phyloP scores from a whole-genome alignment of 306 rosid species.

The Arachis stenosperma region DNA sequence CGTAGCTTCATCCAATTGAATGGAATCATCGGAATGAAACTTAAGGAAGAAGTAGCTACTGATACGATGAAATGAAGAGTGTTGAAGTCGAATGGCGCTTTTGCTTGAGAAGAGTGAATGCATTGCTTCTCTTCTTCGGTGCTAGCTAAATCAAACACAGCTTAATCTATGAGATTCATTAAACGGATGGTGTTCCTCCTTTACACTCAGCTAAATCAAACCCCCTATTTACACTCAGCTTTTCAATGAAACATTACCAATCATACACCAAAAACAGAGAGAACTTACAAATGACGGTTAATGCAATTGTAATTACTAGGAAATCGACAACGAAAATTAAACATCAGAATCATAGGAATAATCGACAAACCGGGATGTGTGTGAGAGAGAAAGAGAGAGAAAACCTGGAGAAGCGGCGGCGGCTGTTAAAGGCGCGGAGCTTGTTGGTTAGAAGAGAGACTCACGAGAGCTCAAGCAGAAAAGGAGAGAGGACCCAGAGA shows the following conservation, averaged over 20 bases:
- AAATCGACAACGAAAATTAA: not conserved
- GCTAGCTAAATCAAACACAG: no score
- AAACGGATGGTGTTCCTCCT: no score
- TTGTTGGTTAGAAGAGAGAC: no score
- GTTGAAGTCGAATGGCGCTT: not conserved
- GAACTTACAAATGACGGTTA: not conserved
- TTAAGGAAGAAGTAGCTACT: not conserved
- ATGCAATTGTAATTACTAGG: not conserved
- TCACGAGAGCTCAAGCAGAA: no score
- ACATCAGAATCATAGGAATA: not conserved
- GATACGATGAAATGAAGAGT: not conserved
- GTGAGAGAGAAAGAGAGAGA: not conserved
- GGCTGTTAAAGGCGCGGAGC: not conserved
- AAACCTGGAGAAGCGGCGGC: not conserved
- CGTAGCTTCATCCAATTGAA: constrained; percentile 43
- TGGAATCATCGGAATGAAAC: not conserved
- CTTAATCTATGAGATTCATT: no score
- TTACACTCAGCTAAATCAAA: not conserved
- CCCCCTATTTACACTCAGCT: not conserved
- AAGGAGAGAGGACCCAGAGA: no score
- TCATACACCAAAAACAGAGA: not conserved
- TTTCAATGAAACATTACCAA: not conserved
- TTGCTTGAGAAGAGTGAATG: not conserved
- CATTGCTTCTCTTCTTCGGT: not conserved
- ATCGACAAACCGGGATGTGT: not conserved